Base-by-base conservation (phyloP, 768 basidiomycete species). In the Kwoniella sp. region DNA sequence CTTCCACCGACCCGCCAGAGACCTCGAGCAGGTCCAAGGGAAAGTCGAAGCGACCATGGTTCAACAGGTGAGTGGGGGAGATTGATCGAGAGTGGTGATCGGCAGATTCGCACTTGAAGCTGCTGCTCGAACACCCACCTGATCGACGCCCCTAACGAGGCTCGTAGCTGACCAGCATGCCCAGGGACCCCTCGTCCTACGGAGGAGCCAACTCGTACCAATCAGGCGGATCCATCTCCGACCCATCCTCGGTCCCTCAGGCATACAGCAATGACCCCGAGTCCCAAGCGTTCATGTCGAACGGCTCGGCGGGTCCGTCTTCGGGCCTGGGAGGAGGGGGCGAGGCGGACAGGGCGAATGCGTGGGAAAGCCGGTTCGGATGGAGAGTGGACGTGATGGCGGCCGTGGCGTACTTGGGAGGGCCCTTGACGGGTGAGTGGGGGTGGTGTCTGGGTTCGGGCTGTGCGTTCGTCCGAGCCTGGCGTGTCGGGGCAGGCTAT, bases 341-440 rank as follows among this genome's bases (percentile, higher is more conserved):
- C 20, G 73, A 70, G 12, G 77, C 79, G 31, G 70, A 70, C 11
- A 73, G 75, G 32, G 76, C 73, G 26, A 85, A 81, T 58, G 79
- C 78, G 55, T 87, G 85, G 86, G 83, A 85, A 77, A 86, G 85
- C 12, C 76, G 82, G 23, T 80, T 81, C 61, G 82, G 82, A 11
- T 76, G 81, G 77, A 79, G 85, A 57, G 81, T 87, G 11, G 84
- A 88, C 69, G 43, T 84, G 20, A 74, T 84, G 49, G 81, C 85
- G 14, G 83, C 83, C 5, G 76, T 78, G 42, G 79, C 82, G 3
- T 88, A 88, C 69, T 29, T 86, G 0, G 71, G 85, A 0, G 87
- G 87, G 6, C 87, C 85, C 0, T 65, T 87, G 19, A 83, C 85
- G 46, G 87, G 87, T 88, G 60, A 49, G 82, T 67, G 25, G 37